These are phyloP conservation scores for Leccinum pseudoinsigne DNA, from an alignment of 1,284 basidiomycete species.

Conservation along the genomic window DNA sequence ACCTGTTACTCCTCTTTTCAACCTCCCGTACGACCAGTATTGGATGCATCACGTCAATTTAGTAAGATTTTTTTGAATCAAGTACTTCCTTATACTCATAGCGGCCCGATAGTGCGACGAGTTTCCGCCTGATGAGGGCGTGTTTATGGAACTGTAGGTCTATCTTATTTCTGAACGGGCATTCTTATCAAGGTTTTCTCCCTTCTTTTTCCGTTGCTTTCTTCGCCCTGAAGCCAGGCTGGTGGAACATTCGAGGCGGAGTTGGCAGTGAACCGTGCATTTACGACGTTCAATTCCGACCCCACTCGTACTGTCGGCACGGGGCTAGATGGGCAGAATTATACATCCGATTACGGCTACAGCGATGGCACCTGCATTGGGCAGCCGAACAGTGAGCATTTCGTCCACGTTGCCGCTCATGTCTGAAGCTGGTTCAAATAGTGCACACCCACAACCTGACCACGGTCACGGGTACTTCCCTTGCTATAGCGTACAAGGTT, in stretches of 20 bases:
- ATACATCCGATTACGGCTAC: background rate
- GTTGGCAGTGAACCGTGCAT: slow-evolving; percentile 8
- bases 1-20: background rate
- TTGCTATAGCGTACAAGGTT: slow-evolving; percentile 14
- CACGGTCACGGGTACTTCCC: slow-evolving; percentile 6
- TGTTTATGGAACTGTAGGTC: slow-evolving; percentile 14
- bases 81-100: slow-evolving; percentile 2
- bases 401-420: background rate
- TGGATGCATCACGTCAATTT: slow-evolving; percentile 8
- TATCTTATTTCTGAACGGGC: background rate
- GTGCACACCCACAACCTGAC: slow-evolving; percentile 15
- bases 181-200: background rate
- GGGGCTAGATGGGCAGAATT: slow-evolving; percentile 8
- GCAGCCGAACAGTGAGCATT: slow-evolving; percentile 17
- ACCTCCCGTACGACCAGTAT: background rate
- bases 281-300: background rate
- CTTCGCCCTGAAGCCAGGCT: slow-evolving; percentile 7
- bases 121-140: slow-evolving; percentile 1
- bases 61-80: slow-evolving; percentile 6
- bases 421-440: slow-evolving; percentile 5
- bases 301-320: accelerated
- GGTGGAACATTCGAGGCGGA: background rate
- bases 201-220: background rate
- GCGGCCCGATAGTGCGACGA: slow-evolving; percentile 1
- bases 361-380: background rate